Evolutionary conservation across 345 rosid genomes (phyloP), one percentile per base, ranked within the genome.

Genomic region (Hypericum androsaemum): DNA sequence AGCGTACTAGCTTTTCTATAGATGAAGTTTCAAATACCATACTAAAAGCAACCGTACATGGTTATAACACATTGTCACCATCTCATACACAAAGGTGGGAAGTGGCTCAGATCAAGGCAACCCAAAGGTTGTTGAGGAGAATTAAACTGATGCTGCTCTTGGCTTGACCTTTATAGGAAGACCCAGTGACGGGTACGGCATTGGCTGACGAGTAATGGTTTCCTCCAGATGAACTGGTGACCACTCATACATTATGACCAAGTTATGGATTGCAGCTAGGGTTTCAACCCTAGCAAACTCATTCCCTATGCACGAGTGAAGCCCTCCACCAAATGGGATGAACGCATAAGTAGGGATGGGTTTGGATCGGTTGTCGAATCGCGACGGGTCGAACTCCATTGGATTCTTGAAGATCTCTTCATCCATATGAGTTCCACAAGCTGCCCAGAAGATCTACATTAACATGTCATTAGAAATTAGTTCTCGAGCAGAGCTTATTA

Each of bases 391-490:
- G 37, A 64, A 45, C 57, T 51, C 48, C 36, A 51, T 59, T 6
- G 69, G 64, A 36, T 59, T 52, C 42, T 53, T 50, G 41, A 64
- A 64, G 12, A 64, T 58, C 37, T 58, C 43, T 8, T 16, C 28
- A 17, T 64, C 50, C 69, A 65, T 59, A 14, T 65, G 64, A 13
- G 70, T 65, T 0, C 56, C 47, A n/a, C 56, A 51, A 6, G 70
- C 40, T 35, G 45, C 41, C 64, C 70, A 65, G 7, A 65, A 43
- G 10, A 59, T 43, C 64, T 59, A 53, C 16, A 22, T 37, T 5
- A 39, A 39, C 11, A 14, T 0, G 0, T 17, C 10, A 6, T 13
- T 7, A 12, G 32, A 14, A 6, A 32, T 53, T 53, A 53, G 36
- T 3, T 15, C 17, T 41, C 12, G 37, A 16, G 12, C 10, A 11